Conservation (phyloP, 2,329 filamentous ascomycete genomes). For the Cercospora citrullina region DNA sequence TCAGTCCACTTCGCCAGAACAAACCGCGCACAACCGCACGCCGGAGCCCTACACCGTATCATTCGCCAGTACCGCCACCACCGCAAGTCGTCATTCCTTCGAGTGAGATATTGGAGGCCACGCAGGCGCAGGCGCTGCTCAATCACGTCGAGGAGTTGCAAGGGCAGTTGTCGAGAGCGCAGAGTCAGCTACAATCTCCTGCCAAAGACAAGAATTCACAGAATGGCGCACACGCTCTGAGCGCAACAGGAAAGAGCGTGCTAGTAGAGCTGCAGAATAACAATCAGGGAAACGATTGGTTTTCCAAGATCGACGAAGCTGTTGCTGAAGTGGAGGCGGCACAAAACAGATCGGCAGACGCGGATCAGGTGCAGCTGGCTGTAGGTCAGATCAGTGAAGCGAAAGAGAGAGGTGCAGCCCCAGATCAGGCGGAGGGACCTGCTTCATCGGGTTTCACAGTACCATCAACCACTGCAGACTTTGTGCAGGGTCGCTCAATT, state of each 20-base stretch:
- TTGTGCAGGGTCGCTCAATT: neutral
- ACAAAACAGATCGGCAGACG: neutral
- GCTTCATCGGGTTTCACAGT: neutral
- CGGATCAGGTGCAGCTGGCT: neutral
- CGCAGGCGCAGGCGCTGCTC: constrained; percentile 6
- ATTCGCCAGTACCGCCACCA: neutral
- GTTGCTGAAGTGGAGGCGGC: constrained; percentile 1
- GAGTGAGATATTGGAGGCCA: constrained; percentile 8
- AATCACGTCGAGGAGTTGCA: constrained; percentile 4
- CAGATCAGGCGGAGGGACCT: neutral
- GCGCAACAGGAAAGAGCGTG: neutral
- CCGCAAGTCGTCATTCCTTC: constrained; percentile 7
- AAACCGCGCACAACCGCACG: neutral
- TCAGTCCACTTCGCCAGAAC: constrained; percentile 7
- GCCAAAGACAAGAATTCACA: neutral
- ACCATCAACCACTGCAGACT: neutral
- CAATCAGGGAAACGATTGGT: constrained; percentile 4
- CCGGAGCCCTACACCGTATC: constrained; percentile 1
- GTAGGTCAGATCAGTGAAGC: neutral
- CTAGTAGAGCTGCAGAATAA: neutral
- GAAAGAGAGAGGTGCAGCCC: neutral
- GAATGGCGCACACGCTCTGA: neutral
- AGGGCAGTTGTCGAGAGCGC: neutral
- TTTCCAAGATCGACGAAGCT: constrained; percentile 10
- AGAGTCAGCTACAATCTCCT: neutral